Conservation (phyloP, 345 rosid species). For the Bruguiera parviflora region DNA sequence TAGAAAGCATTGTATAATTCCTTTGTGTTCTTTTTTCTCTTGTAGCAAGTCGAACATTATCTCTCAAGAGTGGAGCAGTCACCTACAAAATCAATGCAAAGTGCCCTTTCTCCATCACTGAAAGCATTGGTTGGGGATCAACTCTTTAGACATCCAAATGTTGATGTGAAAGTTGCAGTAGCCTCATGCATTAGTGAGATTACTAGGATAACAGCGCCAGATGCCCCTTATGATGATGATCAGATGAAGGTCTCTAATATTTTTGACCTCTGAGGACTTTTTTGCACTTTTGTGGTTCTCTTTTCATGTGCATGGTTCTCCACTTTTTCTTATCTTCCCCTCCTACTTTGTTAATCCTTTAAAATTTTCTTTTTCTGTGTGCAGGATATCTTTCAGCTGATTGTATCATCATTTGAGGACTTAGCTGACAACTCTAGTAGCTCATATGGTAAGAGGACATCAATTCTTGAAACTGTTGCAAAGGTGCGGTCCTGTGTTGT, state of each 20-base stretch:
- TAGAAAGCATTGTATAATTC: not conserved
- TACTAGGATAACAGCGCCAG: slow-evolving; percentile 73
- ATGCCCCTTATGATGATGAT: slow-evolving; percentile 58
- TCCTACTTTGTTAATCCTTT: not conserved
- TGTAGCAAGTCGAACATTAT: slow-evolving; percentile 51
- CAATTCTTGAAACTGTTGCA: slow-evolving; percentile 94
- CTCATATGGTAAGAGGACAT: slow-evolving; percentile 64
- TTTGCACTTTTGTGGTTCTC: not conserved
- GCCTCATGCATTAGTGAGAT: slow-evolving; percentile 67
- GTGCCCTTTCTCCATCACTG: slow-evolving; percentile 46
- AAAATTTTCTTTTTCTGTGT: slow-evolving; percentile 18
- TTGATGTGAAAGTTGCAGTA: slow-evolving; percentile 64
- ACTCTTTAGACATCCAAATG: slow-evolving; percentile 50
- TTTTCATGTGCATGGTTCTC: not conserved
- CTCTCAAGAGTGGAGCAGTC: slow-evolving; percentile 57
- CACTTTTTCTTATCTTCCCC: not conserved
- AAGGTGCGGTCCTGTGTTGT: slow-evolving; percentile 91
- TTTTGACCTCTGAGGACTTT: not conserved
- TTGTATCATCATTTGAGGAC: slow-evolving; percentile 48
- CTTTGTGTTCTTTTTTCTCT: slow-evolving; percentile 3
- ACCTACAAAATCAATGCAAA: slow-evolving; percentile 32
- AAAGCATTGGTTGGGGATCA: slow-evolving; percentile 46
- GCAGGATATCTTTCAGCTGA: slow-evolving; percentile 65
- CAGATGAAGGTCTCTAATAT: slow-evolving; percentile 52
- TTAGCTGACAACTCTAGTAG: slow-evolving; percentile 44